Percentiles rank a stretch among this genome's conserved stretches.
These are phyloP conservation scores for Wickerhamiella domercqiae DNA, from an alignment of 805 yeast genomes.

Conservation along the genomic window DNA sequence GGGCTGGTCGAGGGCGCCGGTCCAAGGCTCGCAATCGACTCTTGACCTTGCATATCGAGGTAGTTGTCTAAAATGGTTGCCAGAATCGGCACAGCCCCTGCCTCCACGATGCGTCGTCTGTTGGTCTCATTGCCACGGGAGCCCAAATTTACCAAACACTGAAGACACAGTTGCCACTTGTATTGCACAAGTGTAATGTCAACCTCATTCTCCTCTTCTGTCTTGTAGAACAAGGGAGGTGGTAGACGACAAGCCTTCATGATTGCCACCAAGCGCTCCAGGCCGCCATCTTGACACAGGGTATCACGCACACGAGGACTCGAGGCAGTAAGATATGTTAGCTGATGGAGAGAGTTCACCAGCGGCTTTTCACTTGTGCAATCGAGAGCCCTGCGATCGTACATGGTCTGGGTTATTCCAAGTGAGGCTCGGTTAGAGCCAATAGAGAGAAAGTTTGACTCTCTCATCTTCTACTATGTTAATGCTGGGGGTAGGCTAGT, in stretches of 20 bases:
- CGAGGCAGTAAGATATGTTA: constrained; percentile 73
- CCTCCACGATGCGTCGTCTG: constrained; percentile 72
- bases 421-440: constrained; percentile 81
- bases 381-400: constrained; percentile 85
- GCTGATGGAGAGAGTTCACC: constrained; percentile 79
- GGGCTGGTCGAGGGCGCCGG: not conserved
- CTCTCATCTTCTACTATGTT: constrained; percentile 45
- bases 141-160: constrained; percentile 79
- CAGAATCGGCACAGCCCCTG: constrained; percentile 80
- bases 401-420: constrained; percentile 71
- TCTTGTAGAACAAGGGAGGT: too few relatives aligned
- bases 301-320: constrained; percentile 86
- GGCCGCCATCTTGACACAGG: constrained; percentile 75
- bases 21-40: constrained; percentile 1
- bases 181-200: constrained; percentile 42
- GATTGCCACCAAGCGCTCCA: constrained; percentile 74
- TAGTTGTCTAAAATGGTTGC: constrained; percentile 89
- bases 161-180: constrained; percentile 95
- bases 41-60: constrained; percentile 15
- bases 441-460: constrained; percentile 69
- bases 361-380: constrained; percentile 79
- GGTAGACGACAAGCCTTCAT: constrained; percentile 54
- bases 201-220: not conserved
- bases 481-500: too few relatives aligned
- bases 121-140: constrained; percentile 84